Evolutionary conservation across 805 yeast genomes (phyloP).

Genomic region (Teunomyces pallodes): DNA sequence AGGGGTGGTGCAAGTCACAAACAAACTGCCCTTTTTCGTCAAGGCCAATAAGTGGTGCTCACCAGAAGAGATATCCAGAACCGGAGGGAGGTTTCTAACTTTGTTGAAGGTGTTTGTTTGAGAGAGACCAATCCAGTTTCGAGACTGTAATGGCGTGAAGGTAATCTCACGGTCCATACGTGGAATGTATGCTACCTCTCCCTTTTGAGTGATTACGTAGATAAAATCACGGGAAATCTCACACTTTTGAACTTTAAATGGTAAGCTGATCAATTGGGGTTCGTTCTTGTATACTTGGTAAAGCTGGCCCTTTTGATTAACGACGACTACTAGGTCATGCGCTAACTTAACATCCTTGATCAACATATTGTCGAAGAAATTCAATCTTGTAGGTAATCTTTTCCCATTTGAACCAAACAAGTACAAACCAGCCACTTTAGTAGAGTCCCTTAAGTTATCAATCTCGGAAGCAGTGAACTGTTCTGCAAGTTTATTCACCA

Average conservation of each 20-base stretch:
- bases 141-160: constrained; percentile 14
- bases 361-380: constrained; percentile 59
- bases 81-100: constrained; percentile 7
- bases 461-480: constrained; percentile 19
- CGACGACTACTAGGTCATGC: constrained; percentile 50
- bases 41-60: constrained; percentile 64
- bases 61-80: constrained; percentile 57
- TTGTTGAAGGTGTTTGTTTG: constrained; percentile 6
- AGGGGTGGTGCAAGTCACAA: constrained; percentile 54
- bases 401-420: constrained; percentile 34
- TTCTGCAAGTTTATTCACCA: constrained; percentile 27
- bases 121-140: constrained; percentile 22
- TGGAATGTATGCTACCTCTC: constrained; percentile 44
- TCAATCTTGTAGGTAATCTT: constrained; percentile 57
- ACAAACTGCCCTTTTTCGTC: constrained; percentile 59
- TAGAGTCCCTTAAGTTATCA: constrained; percentile 20
- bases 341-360: constrained; percentile 57
- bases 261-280: constrained; percentile 25
- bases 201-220: constrained; percentile 40
- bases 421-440: constrained; percentile 32
- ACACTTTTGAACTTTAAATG: constrained; percentile 24
- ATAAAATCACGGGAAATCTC: constrained; percentile 52
- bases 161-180: constrained; percentile 15
- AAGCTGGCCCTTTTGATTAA: constrained; percentile 67
- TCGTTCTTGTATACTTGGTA: constrained; percentile 53